Percentiles rank a stretch among this genome's conserved stretches.
These are phyloP conservation scores for Ophiosphaerella herpotricha DNA, from an alignment of 2,329 filamentous ascomycete species.

Conservation along the genomic window DNA sequence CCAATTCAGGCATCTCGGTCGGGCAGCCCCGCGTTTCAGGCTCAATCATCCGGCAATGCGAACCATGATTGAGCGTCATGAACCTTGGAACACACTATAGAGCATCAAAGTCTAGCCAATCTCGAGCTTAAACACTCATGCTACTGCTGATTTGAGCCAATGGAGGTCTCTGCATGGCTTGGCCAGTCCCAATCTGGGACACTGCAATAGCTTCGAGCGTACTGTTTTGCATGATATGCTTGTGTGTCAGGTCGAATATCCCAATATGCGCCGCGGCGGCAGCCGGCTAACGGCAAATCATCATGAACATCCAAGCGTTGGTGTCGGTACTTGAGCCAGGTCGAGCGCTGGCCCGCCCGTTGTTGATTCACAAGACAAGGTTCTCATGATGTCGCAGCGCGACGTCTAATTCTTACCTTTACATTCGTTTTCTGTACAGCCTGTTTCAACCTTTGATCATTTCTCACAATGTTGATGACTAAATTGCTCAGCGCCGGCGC, in stretches of 20 bases:
- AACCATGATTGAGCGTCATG: conserved; percentile 3
- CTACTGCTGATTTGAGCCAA: background rate
- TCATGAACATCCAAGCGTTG: background rate
- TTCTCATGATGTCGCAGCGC: background rate
- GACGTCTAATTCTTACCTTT: conserved; percentile 1
- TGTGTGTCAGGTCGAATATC: conserved; percentile 1
- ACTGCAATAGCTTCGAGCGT: background rate
- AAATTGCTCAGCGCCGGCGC: conserved; percentile 13
- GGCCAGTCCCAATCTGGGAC: background rate
- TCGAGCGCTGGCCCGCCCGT: background rate
- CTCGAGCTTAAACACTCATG: background rate
- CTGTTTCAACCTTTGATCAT: conserved; percentile 1
- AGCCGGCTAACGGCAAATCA: background rate
- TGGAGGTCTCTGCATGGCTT: background rate
- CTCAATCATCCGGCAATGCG: conserved; percentile 2
- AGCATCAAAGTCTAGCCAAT: background rate
- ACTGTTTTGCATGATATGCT: background rate
- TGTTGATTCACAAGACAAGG: background rate
- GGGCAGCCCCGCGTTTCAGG: conserved; percentile 4
- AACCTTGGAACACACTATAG: background rate
- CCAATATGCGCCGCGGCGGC: conserved; percentile 1
- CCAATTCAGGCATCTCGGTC: background rate
- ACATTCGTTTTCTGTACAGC: conserved; percentile 1
- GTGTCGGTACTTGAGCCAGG: background rate
- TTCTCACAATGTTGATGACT: conserved; percentile 1